Base-by-base conservation (phyloP, 169 alveolate species). In the Cyclospora cayetanensis region DNA sequence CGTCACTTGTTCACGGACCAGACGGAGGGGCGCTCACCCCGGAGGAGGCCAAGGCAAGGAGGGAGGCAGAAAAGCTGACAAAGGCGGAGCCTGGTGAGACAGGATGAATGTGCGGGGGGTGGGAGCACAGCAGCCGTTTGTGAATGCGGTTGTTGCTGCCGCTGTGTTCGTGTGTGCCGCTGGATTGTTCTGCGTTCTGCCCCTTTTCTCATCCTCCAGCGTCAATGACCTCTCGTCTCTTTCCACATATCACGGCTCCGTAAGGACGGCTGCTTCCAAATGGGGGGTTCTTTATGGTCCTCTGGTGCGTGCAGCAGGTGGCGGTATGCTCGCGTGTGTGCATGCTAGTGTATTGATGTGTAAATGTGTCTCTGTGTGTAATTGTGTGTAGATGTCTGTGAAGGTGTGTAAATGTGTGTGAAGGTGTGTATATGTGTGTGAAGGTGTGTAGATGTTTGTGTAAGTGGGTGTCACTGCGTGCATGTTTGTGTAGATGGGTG, bases 11-110 rank as follows among this genome's bases (percentile, higher is more conserved):
- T 18, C 25, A 66, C n/a, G 43, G 80, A 43, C 15, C 29, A 46
- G 86, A 87, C 55, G 92, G 92, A 20, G 76, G 77, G 46, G 86
- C 92, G 0, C 77, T 87, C 22, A 46, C 70, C 9, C 66, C 63
- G n/a, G 92, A 29, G n/a, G 87, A 83, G 77, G 60, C 42, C 22
- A 39, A 29, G 65, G 43, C 41, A 1, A 1, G 22, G 93, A 76
- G 29, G 46, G 65, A 72, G 65, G 53, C 60, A 27, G 63, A 41
- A 76, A 76, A 31, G 70, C 66, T 55, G 63, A 70, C 55, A 31
- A 68, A 88, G 55, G 50, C 74, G 20, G 68, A n/a, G 72, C 53
- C 55, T 15, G 83, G 83, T 70, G n/a, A n/a, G n/a, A n/a, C n/a
- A n/a, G n/a, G n/a, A n/a, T n/a, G n/a, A n/a, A n/a, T n/a, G 31